A percentile compares a stretch with the other conserved stretches of the same genome.
Evolutionary conservation across 78 protist species (phyloP).

Genomic region (Blattamonas nauphoetae): DNA sequence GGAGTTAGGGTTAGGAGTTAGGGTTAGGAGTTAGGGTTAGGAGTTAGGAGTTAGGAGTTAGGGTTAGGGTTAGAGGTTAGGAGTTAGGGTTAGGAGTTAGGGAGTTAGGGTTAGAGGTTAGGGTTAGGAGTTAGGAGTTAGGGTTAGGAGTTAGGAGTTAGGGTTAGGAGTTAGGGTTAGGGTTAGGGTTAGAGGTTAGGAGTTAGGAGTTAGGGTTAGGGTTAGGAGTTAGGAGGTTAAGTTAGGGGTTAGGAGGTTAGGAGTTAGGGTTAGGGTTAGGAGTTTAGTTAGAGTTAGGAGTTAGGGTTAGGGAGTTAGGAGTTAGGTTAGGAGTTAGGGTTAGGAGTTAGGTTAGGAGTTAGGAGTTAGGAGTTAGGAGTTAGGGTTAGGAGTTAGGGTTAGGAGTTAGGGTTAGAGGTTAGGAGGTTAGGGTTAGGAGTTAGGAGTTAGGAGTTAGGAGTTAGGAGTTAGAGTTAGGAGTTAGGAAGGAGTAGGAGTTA

Average conservation of each 20-base stretch:
- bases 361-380: background rate
- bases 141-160: background rate
- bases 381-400: conserved; percentile 4
- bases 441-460: background rate
- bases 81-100: background rate
- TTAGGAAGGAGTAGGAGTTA: background rate
- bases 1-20: background rate
- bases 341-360: background rate
- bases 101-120: background rate
- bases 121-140: background rate
- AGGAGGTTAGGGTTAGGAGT: background rate
- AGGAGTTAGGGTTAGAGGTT: background rate
- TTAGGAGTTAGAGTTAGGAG: too few relatives aligned
- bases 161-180: background rate
- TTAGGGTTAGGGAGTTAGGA: conserved; percentile 4
- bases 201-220: background rate
- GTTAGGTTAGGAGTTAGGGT: background rate
- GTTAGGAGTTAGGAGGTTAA: background rate
- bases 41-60: background rate
- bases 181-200: background rate
- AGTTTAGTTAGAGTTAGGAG: background rate
- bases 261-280: conserved; percentile 2
- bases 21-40: conserved; percentile 5
- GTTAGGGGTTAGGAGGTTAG: background rate
- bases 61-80: conserved; percentile 5